These are phyloP conservation scores for Myriosclerotinia duriaeana DNA, from an alignment of 2,329 filamentous ascomycete genomes.

Conservation along the genomic window DNA sequence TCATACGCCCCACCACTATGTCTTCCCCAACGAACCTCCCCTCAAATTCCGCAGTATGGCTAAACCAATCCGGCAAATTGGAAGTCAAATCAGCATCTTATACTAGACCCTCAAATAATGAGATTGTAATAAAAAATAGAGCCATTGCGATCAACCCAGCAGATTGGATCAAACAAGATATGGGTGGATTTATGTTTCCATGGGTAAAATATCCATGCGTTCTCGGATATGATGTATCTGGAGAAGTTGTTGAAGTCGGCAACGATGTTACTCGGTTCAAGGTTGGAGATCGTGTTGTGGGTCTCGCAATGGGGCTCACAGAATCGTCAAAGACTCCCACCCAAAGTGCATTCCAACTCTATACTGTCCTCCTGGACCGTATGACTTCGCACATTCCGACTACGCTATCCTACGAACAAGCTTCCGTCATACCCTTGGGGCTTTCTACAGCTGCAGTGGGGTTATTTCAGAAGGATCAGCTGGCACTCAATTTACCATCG, in stretches of 20 bases:
- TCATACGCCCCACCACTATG: not conserved
- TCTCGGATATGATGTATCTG: slow-evolving; percentile 54
- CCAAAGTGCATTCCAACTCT: slow-evolving; percentile 40
- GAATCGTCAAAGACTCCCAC: slow-evolving; percentile 39
- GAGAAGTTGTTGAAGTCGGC: slow-evolving; percentile 54
- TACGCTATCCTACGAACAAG: slow-evolving; percentile 38
- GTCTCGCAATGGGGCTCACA: slow-evolving; percentile 26
- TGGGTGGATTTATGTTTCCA: slow-evolving; percentile 22
- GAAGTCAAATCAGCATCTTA: slow-evolving; percentile 43
- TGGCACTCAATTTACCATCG: slow-evolving; percentile 34
- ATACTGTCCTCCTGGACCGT: slow-evolving; percentile 30
- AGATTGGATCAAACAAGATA: slow-evolving; percentile 36
- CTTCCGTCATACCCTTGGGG: slow-evolving; percentile 39
- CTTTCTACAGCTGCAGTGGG: slow-evolving; percentile 39
- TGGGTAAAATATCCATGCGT: slow-evolving; percentile 41
- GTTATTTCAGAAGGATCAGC: slow-evolving; percentile 36
- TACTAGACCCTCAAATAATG: slow-evolving; percentile 40
- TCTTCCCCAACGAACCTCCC: not conserved
- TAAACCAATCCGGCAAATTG: slow-evolving; percentile 36
- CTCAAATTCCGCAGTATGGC: slow-evolving; percentile 26
- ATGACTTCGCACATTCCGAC: slow-evolving; percentile 37
- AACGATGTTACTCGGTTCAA: slow-evolving; percentile 45
- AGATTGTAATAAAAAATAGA: slow-evolving; percentile 44
- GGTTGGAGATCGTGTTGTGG: slow-evolving; percentile 53
- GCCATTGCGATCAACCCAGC: slow-evolving; percentile 47